Percentiles rank a stretch among this genome's conserved stretches.
These are phyloP conservation scores for Thelonectria discophora DNA, from an alignment of 2,329 filamentous ascomycete species.

Conservation along the genomic window DNA sequence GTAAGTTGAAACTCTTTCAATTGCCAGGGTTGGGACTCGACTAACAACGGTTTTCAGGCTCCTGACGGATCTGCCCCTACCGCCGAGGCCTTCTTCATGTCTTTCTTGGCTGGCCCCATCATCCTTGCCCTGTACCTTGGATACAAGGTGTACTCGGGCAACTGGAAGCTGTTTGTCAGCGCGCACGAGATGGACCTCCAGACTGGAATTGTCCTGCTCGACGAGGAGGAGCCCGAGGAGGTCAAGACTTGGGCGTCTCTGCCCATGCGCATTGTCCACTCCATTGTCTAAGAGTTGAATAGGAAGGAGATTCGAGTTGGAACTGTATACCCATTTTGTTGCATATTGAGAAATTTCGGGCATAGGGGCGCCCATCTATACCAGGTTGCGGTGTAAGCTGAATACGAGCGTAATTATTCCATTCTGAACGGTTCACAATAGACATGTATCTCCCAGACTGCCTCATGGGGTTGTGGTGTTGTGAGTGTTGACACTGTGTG, in stretches of 20 bases:
- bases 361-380: conserved; percentile 17
- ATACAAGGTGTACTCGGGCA: conserved; percentile 80
- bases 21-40: too few relatives aligned
- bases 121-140: conserved; percentile 72
- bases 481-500: background rate
- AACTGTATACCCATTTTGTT: conserved; percentile 37
- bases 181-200: conserved; percentile 83
- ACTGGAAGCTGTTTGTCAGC: conserved; percentile 65
- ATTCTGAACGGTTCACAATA: conserved; percentile 16
- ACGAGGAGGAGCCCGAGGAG: conserved; percentile 83
- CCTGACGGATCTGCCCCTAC: conserved; percentile 72
- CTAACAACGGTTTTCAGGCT: conserved; percentile 12
- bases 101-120: conserved; percentile 75
- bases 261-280: conserved; percentile 35
- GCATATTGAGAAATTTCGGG: conserved; percentile 17
- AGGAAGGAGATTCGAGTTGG: conserved; percentile 22
- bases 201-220: conserved; percentile 79
- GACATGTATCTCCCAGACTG: background rate
- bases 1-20: conserved; percentile 7
- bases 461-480: background rate
- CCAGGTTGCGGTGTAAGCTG: conserved; percentile 14
- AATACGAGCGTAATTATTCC: conserved; percentile 26
- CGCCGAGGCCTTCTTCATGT: conserved; percentile 75
- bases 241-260: conserved; percentile 68
- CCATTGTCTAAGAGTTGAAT: conserved; percentile 33